A percentile compares a stretch with the other conserved stretches of the same genome.
These are phyloP conservation scores for Ceratobasidium sp. DNA, from an alignment of 1,284 basidiomycete genomes.

Conservation along the genomic window DNA sequence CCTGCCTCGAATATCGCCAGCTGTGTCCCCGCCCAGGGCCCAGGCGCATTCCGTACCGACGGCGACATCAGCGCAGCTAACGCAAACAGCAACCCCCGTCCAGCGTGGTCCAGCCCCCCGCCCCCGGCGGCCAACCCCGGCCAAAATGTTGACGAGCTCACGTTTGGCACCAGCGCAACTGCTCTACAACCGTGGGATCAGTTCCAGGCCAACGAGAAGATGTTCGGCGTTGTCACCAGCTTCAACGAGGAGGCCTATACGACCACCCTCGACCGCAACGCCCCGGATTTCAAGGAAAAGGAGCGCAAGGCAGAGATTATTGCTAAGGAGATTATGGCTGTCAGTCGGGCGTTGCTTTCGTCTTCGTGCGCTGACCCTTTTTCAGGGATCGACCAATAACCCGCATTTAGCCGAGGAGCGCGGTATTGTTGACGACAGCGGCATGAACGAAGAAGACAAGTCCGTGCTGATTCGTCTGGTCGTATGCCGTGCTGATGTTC, in stretches of 20 bases:
- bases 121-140: conserved; percentile 43
- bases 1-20: conserved; percentile 69
- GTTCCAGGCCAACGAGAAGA: conserved; percentile 90
- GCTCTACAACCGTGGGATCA: conserved; percentile 83
- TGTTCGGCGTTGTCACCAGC: conserved; percentile 89
- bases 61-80: conserved; percentile 73
- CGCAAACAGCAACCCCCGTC: conserved; percentile 52
- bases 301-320: conserved; percentile 88
- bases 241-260: conserved; percentile 97
- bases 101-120: conserved; percentile 39
- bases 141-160: conserved; percentile 64
- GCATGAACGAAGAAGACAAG: conserved; percentile 94
- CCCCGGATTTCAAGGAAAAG: conserved; percentile 85
- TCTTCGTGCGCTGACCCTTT: conserved; percentile 35
- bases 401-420: conserved; percentile 92
- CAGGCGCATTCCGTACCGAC: conserved; percentile 83
- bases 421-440: conserved; percentile 68
- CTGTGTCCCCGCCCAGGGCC: conserved; percentile 71
- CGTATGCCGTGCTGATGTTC: not conserved
- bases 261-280: conserved; percentile 86
- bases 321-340: conserved; percentile 88
- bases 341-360: conserved; percentile 55
- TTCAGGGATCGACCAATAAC: conserved; percentile 72
- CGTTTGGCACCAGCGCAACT: conserved; percentile 64
- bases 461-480: conserved; percentile 54